These are phyloP conservation scores for Silene uniflora DNA, from an alignment of 148 eudicot species.

Conservation along the genomic window DNA sequence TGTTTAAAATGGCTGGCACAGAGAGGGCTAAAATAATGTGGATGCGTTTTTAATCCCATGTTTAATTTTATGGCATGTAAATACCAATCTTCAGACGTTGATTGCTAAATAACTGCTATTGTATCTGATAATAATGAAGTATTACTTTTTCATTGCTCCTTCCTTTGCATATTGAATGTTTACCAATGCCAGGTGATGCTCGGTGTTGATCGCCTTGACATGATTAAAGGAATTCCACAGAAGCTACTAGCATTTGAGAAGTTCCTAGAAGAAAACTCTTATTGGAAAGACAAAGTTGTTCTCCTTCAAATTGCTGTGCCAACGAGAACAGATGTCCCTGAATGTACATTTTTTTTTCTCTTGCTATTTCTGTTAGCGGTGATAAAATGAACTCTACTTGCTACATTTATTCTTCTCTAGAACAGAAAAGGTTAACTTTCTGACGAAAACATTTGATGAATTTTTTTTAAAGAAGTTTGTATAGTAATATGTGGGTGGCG, in stretches of 20 bases:
- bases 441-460: neutral
- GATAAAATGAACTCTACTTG: neutral
- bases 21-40: neutral
- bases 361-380: neutral
- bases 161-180: neutral
- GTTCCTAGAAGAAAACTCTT: slow-evolving; percentile 81
- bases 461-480: too few relatives aligned
- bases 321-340: slow-evolving; percentile 97
- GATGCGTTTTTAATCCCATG: neutral
- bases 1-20: neutral
- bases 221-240: slow-evolving; percentile 98
- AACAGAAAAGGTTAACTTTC: neutral
- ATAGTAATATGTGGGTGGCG: neutral
- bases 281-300: slow-evolving; percentile 87
- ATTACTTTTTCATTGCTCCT: neutral
- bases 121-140: neutral
- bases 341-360: slow-evolving; percentile 52
- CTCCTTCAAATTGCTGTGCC: slow-evolving; percentile 97
- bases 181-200: slow-evolving; percentile 67
- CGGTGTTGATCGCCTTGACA: slow-evolving; percentile 98
- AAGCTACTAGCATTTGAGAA: slow-evolving; percentile 94
- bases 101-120: neutral
- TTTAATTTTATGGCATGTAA: neutral
- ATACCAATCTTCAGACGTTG: neutral
- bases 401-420: neutral